Evolutionary conservation across 2,329 filamentous ascomycete genomes (phyloP).

Genomic region (Cytospora schulzeri): DNA sequence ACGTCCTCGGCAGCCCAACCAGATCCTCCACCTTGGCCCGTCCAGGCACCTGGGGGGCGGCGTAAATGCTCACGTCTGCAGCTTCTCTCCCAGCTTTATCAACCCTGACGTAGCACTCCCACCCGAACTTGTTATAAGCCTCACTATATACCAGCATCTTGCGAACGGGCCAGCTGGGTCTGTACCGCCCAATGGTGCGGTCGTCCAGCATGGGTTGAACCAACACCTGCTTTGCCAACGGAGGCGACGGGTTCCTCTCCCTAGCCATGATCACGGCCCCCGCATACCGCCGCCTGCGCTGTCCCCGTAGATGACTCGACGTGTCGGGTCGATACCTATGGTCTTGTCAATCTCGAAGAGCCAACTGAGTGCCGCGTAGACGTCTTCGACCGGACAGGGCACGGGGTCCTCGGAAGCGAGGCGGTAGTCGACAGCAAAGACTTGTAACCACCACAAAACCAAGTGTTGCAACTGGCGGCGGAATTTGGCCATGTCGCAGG

Average conservation of each 20-base stretch:
- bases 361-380: slow-evolving; percentile 11
- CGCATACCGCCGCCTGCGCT: slow-evolving; percentile 18
- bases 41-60: no score
- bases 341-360: slow-evolving; percentile 13
- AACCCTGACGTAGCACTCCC: slow-evolving; percentile 9
- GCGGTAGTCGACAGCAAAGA: slow-evolving; percentile 46
- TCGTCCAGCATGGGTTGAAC: slow-evolving; percentile 36
- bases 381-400: slow-evolving; percentile 44
- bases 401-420: slow-evolving; percentile 50
- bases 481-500: slow-evolving; percentile 20
- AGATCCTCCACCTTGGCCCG: no score
- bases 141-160: slow-evolving; percentile 8
- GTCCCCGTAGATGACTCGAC: slow-evolving; percentile 10
- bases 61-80: no score
- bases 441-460: slow-evolving; percentile 4
- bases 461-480: not conserved
- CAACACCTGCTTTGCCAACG: slow-evolving; percentile 35
- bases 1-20: no score
- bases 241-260: slow-evolving; percentile 30
- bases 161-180: slow-evolving; percentile 7
- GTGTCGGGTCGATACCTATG: slow-evolving; percentile 2
- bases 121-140: slow-evolving; percentile 3
- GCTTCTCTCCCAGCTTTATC: no score
- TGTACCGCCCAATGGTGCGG: slow-evolving; percentile 18
- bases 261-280: slow-evolving; percentile 42